These are phyloP conservation scores for Rutidosis leptorrhynchoides DNA, from an alignment of 129 eudicot genomes.

Conservation along the genomic window DNA sequence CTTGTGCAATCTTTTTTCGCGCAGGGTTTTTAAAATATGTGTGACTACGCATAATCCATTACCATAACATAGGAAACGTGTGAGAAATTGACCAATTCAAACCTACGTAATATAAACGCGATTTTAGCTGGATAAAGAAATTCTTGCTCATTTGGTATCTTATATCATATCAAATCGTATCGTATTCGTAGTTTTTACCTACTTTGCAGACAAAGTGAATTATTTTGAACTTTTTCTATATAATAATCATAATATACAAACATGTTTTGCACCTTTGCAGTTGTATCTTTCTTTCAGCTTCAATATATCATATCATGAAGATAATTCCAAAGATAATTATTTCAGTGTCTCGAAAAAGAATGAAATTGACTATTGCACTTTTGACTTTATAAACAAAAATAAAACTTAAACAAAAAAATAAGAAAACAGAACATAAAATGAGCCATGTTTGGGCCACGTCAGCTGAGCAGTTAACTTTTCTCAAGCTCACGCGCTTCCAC, in stretches of 20 bases:
- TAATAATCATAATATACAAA: no score
- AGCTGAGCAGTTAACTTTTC: neutral
- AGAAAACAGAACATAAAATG: neutral
- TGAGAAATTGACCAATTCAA: neutral
- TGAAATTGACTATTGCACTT: neutral
- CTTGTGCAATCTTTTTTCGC: no score
- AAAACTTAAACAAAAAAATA: neutral
- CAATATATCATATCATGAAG: neutral
- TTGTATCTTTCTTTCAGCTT: neutral
- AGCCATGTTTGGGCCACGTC: conserved; percentile 15
- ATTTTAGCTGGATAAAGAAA: no score
- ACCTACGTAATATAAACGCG: no score
- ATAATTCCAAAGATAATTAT: neutral
- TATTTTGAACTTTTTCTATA: no score
- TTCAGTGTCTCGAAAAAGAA: neutral
- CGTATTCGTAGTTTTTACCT: no score
- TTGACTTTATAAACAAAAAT: neutral
- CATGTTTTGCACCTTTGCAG: no score
- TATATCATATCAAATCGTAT: no score
- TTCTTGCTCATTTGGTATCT: no score
- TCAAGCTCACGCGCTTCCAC: conserved; percentile 16
- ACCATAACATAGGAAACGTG: neutral
- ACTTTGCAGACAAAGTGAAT: no score
- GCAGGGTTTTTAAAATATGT: no score
- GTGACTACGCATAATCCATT: no score